Conservation (phyloP, 805 yeast species). For the Wickerhamiella parazyma region DNA sequence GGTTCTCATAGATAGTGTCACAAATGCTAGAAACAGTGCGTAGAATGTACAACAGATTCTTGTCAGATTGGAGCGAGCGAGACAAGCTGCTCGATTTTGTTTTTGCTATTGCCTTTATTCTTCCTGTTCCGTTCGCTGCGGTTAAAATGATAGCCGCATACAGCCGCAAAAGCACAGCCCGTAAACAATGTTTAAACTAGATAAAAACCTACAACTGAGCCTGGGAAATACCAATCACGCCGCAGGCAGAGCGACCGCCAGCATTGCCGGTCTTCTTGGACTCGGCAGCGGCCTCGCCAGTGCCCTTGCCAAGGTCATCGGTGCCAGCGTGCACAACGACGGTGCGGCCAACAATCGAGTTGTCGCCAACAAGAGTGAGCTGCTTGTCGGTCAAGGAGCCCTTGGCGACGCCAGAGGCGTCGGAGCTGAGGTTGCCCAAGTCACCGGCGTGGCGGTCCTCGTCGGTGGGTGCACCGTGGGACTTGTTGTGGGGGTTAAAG, state of each 20-base stretch:
- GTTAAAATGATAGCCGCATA: too few relatives aligned
- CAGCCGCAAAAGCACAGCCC: too few relatives aligned
- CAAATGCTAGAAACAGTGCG: too few relatives aligned
- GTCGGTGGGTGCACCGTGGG: constrained; percentile 82
- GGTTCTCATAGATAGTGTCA: too few relatives aligned
- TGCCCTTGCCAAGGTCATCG: constrained; percentile 93
- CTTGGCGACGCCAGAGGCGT: constrained; percentile 78
- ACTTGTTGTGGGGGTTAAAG: constrained; percentile 78
- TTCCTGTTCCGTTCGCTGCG: too few relatives aligned
- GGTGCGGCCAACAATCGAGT: constrained; percentile 87
- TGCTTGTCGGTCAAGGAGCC: constrained; percentile 69
- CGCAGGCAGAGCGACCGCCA: constrained; percentile 97
- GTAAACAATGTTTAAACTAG: background rate
- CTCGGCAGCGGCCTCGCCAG: constrained; percentile 46
- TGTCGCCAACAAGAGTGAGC: constrained; percentile 71
- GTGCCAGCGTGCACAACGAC: constrained; percentile 87
- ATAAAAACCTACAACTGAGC: constrained; percentile 3
- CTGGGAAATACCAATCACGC: constrained; percentile 71
- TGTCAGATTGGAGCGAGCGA: too few relatives aligned
- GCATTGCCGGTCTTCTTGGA: constrained; percentile 94
- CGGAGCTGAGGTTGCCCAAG: constrained; percentile 86
- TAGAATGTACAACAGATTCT: too few relatives aligned
- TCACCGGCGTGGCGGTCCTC: constrained; percentile 76
- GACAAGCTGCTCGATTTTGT: too few relatives aligned
- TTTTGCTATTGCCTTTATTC: too few relatives aligned